A percentile compares a stretch with the other conserved stretches of the same genome.
These are phyloP conservation scores for Cyclotella distinguenda DNA, from an alignment of 108 stramenopile genomes.

Conservation along the genomic window DNA sequence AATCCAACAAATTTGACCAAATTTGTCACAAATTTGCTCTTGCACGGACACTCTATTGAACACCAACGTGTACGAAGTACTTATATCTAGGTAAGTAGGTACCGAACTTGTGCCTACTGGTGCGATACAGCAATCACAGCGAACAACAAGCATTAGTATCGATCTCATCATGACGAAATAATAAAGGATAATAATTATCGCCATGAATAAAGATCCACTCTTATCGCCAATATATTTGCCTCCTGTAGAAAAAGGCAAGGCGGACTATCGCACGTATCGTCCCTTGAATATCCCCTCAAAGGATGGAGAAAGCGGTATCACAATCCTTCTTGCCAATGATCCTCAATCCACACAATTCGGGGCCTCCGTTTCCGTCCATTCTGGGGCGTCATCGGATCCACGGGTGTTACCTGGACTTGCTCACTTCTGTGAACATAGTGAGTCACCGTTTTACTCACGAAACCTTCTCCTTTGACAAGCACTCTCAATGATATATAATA, in stretches of 20 bases:
- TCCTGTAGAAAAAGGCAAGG: slow-evolving; percentile 56
- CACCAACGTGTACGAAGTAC: no score
- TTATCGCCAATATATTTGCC: slow-evolving; percentile 49
- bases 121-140: no score
- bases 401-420: slow-evolving; percentile 76
- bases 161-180: no score
- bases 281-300: slow-evolving; percentile 56
- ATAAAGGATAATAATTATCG: no score
- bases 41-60: no score
- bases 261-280: slow-evolving; percentile 77
- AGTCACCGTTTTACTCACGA: not conserved
- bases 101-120: no score
- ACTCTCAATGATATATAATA: not conserved
- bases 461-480: not conserved
- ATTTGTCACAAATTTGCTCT: no score
- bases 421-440: slow-evolving; percentile 88
- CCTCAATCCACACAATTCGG: slow-evolving; percentile 77
- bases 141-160: no score
- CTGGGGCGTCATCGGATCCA: slow-evolving; percentile 81
- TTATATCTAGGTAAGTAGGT: no score
- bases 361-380: slow-evolving; percentile 59
- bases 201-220: no score
- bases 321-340: slow-evolving; percentile 64
- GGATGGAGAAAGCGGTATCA: slow-evolving; percentile 36
- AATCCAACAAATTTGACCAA: no score